Evolutionary conservation across 2,329 filamentous ascomycete species (phyloP).

Genomic region (Hypomyces rosellus): DNA sequence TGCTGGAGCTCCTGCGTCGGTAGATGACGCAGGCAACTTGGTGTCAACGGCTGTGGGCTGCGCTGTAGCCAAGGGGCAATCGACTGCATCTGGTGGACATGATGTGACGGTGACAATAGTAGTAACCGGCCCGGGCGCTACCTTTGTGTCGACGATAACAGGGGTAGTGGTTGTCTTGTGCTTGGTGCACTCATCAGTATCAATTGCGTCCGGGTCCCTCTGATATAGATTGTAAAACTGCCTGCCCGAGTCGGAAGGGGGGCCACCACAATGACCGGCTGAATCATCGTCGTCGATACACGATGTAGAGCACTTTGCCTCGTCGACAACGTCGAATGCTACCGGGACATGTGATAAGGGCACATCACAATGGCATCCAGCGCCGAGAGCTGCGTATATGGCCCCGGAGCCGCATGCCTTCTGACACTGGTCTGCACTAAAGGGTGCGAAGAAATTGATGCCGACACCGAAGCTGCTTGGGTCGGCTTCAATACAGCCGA

Average conservation of each 20-base stretch:
- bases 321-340: slow-evolving; percentile 15
- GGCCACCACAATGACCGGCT: slow-evolving; percentile 22
- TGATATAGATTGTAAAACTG: slow-evolving; percentile 15
- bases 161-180: background rate
- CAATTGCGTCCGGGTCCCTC: slow-evolving; percentile 2
- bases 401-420: slow-evolving; percentile 14
- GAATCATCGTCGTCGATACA: slow-evolving; percentile 15
- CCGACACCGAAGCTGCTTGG: slow-evolving; percentile 14
- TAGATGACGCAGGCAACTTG: background rate
- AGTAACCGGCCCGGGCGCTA: slow-evolving; percentile 4
- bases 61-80: slow-evolving; percentile 39
- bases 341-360: background rate
- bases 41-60: background rate
- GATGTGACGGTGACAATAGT: slow-evolving; percentile 22
- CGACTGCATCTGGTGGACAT: slow-evolving; percentile 47
- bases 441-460: slow-evolving; percentile 11
- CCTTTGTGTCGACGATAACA: background rate
- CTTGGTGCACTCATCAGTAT: slow-evolving; percentile 3
- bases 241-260: slow-evolving; percentile 6
- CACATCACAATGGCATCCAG: slow-evolving; percentile 19
- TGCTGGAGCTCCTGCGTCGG: background rate
- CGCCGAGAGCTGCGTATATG: slow-evolving; percentile 19
- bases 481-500: slow-evolving; percentile 23
- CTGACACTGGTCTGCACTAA: slow-evolving; percentile 18
- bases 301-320: slow-evolving; percentile 14